A percentile compares a stretch with the other conserved stretches of the same genome.
phyloP scores from a whole-genome alignment of 78 protist genomes.

The Ministeria vibrans region DNA sequence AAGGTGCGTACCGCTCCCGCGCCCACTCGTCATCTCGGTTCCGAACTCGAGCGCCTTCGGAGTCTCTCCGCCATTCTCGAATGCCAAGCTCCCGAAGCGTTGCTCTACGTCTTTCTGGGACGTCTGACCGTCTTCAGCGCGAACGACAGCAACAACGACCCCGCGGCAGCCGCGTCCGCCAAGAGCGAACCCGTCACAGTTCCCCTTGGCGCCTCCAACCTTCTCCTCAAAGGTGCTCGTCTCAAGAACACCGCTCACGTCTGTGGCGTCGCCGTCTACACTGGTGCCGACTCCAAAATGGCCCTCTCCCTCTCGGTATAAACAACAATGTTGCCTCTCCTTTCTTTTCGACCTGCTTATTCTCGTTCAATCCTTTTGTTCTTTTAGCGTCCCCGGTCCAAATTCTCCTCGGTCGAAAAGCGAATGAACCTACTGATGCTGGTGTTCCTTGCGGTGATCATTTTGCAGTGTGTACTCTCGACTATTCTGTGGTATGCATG shows the following conservation, averaged over 20 bases:
- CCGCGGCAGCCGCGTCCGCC: neutral
- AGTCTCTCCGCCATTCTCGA: neutral
- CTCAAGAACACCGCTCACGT: neutral
- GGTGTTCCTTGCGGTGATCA: slow-evolving; percentile 60
- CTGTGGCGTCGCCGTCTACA: slow-evolving; percentile 71
- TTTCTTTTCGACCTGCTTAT: too few relatives aligned
- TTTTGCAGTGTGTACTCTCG: slow-evolving; percentile 39
- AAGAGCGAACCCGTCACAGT: neutral
- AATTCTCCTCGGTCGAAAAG: slow-evolving; percentile 79
- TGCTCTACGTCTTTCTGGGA: neutral
- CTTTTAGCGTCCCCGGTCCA: slow-evolving; percentile 75
- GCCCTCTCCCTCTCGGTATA: neutral
- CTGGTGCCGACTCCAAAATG: slow-evolving; percentile 77
- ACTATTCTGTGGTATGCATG: neutral
- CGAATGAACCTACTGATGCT: slow-evolving; percentile 83
- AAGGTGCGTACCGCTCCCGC: slow-evolving; percentile 21
- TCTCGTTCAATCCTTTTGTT: too few relatives aligned
- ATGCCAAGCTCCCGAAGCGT: neutral
- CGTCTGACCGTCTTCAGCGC: too few relatives aligned
- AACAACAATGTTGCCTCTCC: too few relatives aligned
- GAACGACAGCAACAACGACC: neutral
- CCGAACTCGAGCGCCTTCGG: neutral
- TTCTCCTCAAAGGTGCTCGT: neutral
- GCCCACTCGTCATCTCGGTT: neutral
- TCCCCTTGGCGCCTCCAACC: neutral